Conservation (phyloP, 2,329 filamentous ascomycete genomes). For the Cytospora piceicola region DNA sequence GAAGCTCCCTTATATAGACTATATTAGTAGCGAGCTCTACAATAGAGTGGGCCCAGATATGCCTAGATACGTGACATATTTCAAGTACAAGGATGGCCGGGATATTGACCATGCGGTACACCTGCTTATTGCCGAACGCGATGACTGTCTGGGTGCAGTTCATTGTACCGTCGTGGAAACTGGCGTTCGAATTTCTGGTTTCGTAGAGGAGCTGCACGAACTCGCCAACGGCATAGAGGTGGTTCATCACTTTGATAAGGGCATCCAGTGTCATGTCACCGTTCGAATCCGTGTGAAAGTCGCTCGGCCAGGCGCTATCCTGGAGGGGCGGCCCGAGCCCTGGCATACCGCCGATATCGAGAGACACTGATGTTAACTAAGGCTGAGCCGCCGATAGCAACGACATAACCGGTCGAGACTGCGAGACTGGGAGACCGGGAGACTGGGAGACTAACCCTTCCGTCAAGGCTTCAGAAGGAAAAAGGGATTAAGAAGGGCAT, state of each 20-base stretch:
- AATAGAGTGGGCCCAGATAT: too few species aligned
- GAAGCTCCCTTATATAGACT: too few species aligned
- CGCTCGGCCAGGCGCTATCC: background rate
- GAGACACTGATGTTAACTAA: too few species aligned
- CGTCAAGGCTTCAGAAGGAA: background rate
- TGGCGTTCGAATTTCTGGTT: background rate
- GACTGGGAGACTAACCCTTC: too few species aligned
- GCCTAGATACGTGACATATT: too few species aligned
- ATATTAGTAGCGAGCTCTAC: too few species aligned
- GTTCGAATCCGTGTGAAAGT: background rate
- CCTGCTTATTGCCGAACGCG: background rate
- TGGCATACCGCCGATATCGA: background rate
- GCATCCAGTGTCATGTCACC: background rate
- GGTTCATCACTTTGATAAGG: background rate
- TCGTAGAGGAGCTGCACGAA: background rate
- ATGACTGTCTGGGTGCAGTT: background rate
- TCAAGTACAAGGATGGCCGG: background rate
- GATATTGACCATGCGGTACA: background rate
- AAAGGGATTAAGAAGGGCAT: too few species aligned
- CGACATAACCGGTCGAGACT: too few species aligned
- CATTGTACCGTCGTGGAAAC: background rate
- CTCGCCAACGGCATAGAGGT: background rate
- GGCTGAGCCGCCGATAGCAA: too few species aligned
- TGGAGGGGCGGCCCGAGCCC: background rate
- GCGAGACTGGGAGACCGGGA: too few species aligned